Conservation (phyloP, 345 rosid species). For the Mercurialis annua region DNA sequence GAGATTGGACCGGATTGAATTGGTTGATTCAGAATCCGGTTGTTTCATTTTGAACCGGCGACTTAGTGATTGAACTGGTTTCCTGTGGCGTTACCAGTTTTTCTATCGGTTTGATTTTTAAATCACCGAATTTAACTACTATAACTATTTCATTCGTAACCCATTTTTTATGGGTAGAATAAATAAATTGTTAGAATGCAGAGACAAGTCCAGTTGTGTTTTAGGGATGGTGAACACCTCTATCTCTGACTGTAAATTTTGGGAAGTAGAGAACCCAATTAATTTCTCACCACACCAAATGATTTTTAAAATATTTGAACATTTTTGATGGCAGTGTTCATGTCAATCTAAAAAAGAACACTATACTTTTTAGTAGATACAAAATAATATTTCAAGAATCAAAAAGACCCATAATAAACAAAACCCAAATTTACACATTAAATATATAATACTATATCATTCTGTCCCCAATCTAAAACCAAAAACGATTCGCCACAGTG, state of each 20-base stretch:
- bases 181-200: too few relatives aligned
- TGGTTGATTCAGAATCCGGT: too few relatives aligned
- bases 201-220: too few relatives aligned
- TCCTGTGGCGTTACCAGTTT: too few relatives aligned
- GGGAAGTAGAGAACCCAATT: slow-evolving; percentile 3
- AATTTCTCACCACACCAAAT: neutral
- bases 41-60: too few relatives aligned
- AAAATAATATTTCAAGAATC: slow-evolving; percentile 2
- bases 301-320: slow-evolving; percentile 23
- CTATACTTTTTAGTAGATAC: too few relatives aligned
- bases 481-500: slow-evolving; percentile 27
- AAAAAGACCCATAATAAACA: neutral
- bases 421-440: neutral
- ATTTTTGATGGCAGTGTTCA: slow-evolving; percentile 36
- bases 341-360: slow-evolving; percentile 3
- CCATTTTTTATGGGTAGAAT: too few relatives aligned
- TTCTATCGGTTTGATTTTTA: too few relatives aligned
- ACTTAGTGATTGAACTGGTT: too few relatives aligned
- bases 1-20: too few relatives aligned
- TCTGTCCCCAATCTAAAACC: slow-evolving; percentile 3
- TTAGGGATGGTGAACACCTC: neutral
- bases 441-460: slow-evolving; percentile 4
- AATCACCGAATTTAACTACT: too few relatives aligned
- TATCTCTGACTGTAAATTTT: neutral
- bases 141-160: too few relatives aligned